Conservation (phyloP, 257 asterid species). For the Salvia rosmarinus region DNA sequence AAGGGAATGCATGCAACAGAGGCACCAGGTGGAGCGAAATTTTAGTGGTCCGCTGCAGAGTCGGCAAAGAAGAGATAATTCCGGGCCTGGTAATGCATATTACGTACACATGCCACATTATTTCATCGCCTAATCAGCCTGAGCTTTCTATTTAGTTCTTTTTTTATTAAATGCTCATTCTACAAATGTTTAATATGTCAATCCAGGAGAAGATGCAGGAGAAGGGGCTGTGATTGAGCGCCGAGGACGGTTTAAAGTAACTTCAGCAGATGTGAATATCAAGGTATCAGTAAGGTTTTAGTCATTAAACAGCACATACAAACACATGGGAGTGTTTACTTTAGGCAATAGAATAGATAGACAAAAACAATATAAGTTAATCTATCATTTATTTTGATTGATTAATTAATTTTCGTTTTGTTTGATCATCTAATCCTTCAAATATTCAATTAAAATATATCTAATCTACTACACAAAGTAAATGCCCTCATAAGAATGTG, state of each 20-base stretch:
- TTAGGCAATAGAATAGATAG: too few relatives aligned
- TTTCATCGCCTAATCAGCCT: constrained; percentile 6
- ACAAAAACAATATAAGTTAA: too few relatives aligned
- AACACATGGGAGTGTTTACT: too few relatives aligned
- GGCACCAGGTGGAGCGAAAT: constrained; percentile 60
- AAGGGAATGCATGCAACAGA: constrained; percentile 76
- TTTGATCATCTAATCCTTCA: too few relatives aligned
- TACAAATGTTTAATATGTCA: constrained; percentile 26
- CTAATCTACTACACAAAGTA: too few relatives aligned
- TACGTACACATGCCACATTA: constrained; percentile 2
- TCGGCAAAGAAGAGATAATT: constrained; percentile 76
- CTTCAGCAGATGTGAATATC: constrained; percentile 75
- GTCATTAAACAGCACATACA: background rate
- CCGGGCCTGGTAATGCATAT: constrained; percentile 56
- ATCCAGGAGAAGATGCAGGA: constrained; percentile 72
- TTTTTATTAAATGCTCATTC: constrained; percentile 15
- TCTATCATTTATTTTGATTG: too few relatives aligned
- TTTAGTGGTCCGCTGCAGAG: constrained; percentile 81
- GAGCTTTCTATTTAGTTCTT: constrained; percentile 4
- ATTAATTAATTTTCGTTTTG: too few relatives aligned
- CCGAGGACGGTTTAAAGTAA: constrained; percentile 97
- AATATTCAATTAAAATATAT: too few relatives aligned
- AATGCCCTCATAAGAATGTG: too few relatives aligned
- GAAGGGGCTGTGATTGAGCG: constrained; percentile 86
- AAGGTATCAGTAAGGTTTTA: constrained; percentile 47